Percentiles rank a stretch among this genome's conserved stretches.
phyloP scores from a whole-genome alignment of 176 grass and related monocot species.

The Eremochloa ophiuroides region DNA sequence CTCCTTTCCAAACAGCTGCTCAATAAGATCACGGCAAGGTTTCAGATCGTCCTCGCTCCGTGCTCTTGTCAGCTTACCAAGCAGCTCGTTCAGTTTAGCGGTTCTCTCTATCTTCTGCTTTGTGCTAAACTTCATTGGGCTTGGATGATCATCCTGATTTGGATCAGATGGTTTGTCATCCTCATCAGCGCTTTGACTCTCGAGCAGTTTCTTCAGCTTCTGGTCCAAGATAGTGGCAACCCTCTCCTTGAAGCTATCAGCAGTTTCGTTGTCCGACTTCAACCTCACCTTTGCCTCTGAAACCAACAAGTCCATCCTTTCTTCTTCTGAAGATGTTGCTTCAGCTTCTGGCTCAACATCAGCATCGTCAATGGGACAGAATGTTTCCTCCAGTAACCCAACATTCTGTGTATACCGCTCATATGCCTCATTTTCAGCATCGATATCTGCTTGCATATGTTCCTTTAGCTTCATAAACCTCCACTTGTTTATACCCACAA shows the following conservation, averaged over 20 bases:
- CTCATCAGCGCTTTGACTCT: slow-evolving; percentile 22
- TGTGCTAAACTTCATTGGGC: slow-evolving; percentile 17
- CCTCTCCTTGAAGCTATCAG: slow-evolving; percentile 52
- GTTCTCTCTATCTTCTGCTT: slow-evolving; percentile 43
- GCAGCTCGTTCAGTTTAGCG: slow-evolving; percentile 45
- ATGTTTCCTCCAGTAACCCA: slow-evolving; percentile 73
- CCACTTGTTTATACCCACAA: slow-evolving; percentile 62
- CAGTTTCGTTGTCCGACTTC: slow-evolving; percentile 48
- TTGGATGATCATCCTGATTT: slow-evolving; percentile 26
- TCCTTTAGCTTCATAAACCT: slow-evolving; percentile 83
- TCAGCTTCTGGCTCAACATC: slow-evolving; percentile 32
- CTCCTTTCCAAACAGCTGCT: slow-evolving; percentile 34
- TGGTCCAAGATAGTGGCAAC: slow-evolving; percentile 46
- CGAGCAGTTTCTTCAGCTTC: slow-evolving; percentile 61
- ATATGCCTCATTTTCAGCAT: slow-evolving; percentile 85
- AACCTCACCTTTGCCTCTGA: slow-evolving; percentile 71
- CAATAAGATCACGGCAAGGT: slow-evolving; percentile 44
- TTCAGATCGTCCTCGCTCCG: slow-evolving; percentile 56
- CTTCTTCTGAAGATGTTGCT: slow-evolving; percentile 44
- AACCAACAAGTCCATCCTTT: slow-evolving; percentile 44
- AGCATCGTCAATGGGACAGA: slow-evolving; percentile 37
- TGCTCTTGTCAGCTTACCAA: slow-evolving; percentile 61
- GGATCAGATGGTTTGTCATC: slow-evolving; percentile 27
- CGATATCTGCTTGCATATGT: slow-evolving; percentile 71
- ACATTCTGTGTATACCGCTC: slow-evolving; percentile 78